Evolutionary conservation across 2,329 filamentous ascomycete genomes (phyloP).

Genomic region (Ascochyta koolunga): DNA sequence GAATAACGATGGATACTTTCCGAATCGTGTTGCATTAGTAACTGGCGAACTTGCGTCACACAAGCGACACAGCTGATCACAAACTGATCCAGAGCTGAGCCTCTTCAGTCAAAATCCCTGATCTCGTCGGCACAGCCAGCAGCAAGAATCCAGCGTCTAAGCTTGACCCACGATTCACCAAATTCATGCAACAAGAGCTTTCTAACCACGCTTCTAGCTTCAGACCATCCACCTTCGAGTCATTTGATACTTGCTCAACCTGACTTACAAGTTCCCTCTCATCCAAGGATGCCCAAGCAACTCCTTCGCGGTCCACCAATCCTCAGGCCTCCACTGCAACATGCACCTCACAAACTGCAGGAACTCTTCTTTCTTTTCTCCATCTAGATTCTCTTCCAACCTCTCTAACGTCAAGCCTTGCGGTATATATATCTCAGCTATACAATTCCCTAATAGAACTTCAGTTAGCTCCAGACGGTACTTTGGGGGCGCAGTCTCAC

Average conservation of each 20-base stretch:
- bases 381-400: constrained; percentile 26
- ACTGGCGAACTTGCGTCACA: background rate
- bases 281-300: constrained; percentile 22
- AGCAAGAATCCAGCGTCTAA: background rate
- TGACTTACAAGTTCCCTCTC: constrained; percentile 7
- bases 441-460: constrained; percentile 24
- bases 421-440: constrained; percentile 16
- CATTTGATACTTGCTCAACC: constrained; percentile 11
- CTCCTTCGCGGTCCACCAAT: constrained; percentile 29
- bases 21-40: background rate
- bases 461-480: background rate
- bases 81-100: background rate
- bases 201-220: constrained; percentile 8
- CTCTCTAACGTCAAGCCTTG: constrained; percentile 14
- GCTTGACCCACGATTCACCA: constrained; percentile 1
- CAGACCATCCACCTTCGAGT: constrained; percentile 8
- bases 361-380: constrained; percentile 35
- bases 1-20: background rate
- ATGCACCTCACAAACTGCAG: constrained; percentile 43
- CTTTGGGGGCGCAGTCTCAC: constrained; percentile 6
- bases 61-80: background rate
- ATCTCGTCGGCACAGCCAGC: background rate
- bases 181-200: constrained; percentile 6
- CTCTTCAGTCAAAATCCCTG: background rate
- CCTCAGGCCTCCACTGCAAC: constrained; percentile 47